Base-by-base conservation (phyloP, 2,329 filamentous ascomycete species). In the Mycosphaerella sp. region DNA sequence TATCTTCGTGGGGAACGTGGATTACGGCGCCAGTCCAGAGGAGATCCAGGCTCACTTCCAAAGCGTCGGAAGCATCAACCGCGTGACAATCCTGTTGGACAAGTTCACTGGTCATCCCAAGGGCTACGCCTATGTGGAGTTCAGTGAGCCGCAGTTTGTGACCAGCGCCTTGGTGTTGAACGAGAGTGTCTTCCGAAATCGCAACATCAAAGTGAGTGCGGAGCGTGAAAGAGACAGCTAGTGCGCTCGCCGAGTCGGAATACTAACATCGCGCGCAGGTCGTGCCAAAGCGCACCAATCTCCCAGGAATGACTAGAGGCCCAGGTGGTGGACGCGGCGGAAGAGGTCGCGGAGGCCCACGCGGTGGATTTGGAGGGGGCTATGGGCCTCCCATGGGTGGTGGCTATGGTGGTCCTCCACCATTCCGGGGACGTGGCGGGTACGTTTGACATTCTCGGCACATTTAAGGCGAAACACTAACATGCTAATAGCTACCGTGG, bases 91-190 rank as follows among this genome's bases (percentile, higher is more conserved):
- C 63, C 77, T 98, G 64, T 77, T 98, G 64, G 93, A 98, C 76
- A 98, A 98, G 77, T 97, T 96, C 69, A 95, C 91, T 9, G 93
- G 93, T 60, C 91, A 97, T 78, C 93, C 93, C n/a, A 98, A 98
- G 79, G 93, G 93, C 62, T 98, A 98, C 76, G 93, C 93, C 68
- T 98, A 98, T 74, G 93, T 98, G 66, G 93, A 98, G 74, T 98
- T 98, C 70, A 86, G 89, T 57, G 93, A 97, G 75, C 90, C 93
- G 46, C 91, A 83, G 73, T 79, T 96, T 58, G 92, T 98, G 59
- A 89, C 89, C 45, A 89, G 95, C 72, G 93, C 93, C 26, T 80
- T 98, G 57, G 90, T 97, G 40, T 78, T 98, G 54, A 97, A 98
- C 72, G 93, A 98, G 75, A 96, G 90, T 72, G 80, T 95, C 54